A percentile compares a stretch with the other conserved stretches of the same genome.
phyloP scores from a whole-genome alignment of 352 stramenopile species.

The Blastocystis sp. region DNA sequence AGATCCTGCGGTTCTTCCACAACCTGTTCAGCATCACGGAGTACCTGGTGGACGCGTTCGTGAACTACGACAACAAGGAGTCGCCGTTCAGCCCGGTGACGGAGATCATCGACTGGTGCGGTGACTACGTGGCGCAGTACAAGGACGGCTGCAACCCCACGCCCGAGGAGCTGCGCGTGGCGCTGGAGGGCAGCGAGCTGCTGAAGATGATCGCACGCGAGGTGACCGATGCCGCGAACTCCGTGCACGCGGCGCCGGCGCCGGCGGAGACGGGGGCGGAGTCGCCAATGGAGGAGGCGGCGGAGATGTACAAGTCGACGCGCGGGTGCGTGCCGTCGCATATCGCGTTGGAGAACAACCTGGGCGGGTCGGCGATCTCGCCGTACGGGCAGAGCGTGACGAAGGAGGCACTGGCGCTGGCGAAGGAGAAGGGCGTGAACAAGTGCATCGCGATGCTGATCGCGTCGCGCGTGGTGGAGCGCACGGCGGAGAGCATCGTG shows the following conservation, averaged over 20 bases:
- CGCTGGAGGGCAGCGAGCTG: not conserved
- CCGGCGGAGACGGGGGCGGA: not conserved
- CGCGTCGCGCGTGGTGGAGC: slow-evolving; percentile 82
- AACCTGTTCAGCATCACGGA: slow-evolving; percentile 28
- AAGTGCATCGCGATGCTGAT: slow-evolving; percentile 82
- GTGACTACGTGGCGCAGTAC: slow-evolving; percentile 26
- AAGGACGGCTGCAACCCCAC: not conserved
- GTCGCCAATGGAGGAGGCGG: no score
- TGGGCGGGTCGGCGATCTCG: not conserved
- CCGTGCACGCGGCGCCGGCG: not conserved
- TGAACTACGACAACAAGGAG: slow-evolving; percentile 40
- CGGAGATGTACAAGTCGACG: slow-evolving; percentile 45
- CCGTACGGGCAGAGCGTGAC: slow-evolving; percentile 38
- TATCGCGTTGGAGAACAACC: not conserved
- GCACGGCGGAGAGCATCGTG: slow-evolving; percentile 82
- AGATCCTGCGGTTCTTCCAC: slow-evolving; percentile 32
- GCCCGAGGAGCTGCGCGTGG: slow-evolving; percentile 3
- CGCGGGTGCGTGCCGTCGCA: slow-evolving; percentile 9
- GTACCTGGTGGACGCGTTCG: slow-evolving; percentile 37
- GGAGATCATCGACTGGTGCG: slow-evolving; percentile 11
- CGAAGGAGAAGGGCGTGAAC: slow-evolving; percentile 78
- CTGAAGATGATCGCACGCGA: slow-evolving; percentile 15
- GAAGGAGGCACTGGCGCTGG: slow-evolving; percentile 37
- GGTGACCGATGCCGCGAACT: not conserved
- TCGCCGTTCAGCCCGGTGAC: not conserved